phyloP scores from a whole-genome alignment of 176 grass and related monocot genomes.

The Lolium rigidum region DNA sequence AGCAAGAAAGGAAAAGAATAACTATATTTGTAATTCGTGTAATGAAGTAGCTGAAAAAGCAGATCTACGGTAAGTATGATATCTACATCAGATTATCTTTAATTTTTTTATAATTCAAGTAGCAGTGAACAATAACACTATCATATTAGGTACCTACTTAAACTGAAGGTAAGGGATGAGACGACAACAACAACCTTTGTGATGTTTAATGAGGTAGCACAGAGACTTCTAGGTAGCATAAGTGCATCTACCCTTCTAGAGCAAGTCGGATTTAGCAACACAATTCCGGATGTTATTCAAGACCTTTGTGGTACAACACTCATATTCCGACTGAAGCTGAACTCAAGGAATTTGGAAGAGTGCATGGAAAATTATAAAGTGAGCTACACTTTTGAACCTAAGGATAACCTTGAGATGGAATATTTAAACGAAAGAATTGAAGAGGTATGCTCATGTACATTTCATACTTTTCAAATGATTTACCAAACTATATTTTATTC shows the following conservation, averaged over 20 bases:
- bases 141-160: neutral
- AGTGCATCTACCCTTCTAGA: neutral
- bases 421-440: neutral
- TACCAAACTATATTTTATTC: neutral
- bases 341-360: neutral
- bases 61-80: neutral
- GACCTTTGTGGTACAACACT: neutral
- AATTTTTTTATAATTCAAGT: neutral
- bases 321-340: neutral
- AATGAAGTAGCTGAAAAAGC: neutral
- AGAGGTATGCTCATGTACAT: constrained; percentile 1
- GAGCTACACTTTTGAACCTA: neutral
- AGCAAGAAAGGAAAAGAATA: neutral
- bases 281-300: neutral
- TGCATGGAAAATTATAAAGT: neutral
- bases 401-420: neutral
- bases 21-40: neutral
- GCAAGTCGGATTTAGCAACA: neutral
- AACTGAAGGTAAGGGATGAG: neutral
- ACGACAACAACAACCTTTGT: neutral
- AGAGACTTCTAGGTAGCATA: neutral
- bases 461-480: neutral
- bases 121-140: neutral
- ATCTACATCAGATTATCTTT: too few relatives aligned
- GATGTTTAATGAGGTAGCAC: neutral